phyloP scores from a whole-genome alignment of 169 alveolate genomes.

The Cryptosporidium sp. region DNA sequence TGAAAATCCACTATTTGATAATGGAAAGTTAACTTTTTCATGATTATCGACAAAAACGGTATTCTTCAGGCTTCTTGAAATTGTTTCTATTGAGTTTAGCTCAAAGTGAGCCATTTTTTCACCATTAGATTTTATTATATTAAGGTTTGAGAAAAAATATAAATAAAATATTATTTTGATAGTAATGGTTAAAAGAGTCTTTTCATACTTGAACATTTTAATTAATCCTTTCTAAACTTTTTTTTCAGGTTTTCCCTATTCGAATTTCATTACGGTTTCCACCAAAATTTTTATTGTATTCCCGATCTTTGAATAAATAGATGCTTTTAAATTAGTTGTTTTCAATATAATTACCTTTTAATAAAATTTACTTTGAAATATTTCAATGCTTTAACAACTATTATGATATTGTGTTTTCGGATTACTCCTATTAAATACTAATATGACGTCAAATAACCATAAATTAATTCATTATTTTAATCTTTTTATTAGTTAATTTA shows the following conservation, averaged over 20 bases:
- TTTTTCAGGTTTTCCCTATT: not conserved
- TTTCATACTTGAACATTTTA: not conserved
- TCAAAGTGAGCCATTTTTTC: conserved; percentile 7
- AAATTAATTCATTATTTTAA: not conserved
- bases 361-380: too few species aligned
- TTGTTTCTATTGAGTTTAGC: conserved; percentile 6
- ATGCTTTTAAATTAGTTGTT: not conserved
- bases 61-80: conserved; percentile 14
- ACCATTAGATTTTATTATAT: not conserved
- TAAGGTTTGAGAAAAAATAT: not conserved
- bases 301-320: not conserved
- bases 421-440: not conserved
- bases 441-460: not conserved
- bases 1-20: conserved; percentile 28
- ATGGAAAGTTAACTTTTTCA: conserved; percentile 34
- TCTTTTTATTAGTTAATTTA: not conserved
- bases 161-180: not conserved
- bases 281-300: not conserved
- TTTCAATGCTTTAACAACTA: not conserved
- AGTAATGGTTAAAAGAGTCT: not conserved
- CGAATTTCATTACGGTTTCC: not conserved
- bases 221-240: not conserved
- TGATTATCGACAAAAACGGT: conserved; percentile 42
- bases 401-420: too few species aligned
- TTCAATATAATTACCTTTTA: too few species aligned